These are phyloP conservation scores for Microbotryum scabiosae DNA, from an alignment of 1,284 basidiomycete genomes.

Conservation along the genomic window DNA sequence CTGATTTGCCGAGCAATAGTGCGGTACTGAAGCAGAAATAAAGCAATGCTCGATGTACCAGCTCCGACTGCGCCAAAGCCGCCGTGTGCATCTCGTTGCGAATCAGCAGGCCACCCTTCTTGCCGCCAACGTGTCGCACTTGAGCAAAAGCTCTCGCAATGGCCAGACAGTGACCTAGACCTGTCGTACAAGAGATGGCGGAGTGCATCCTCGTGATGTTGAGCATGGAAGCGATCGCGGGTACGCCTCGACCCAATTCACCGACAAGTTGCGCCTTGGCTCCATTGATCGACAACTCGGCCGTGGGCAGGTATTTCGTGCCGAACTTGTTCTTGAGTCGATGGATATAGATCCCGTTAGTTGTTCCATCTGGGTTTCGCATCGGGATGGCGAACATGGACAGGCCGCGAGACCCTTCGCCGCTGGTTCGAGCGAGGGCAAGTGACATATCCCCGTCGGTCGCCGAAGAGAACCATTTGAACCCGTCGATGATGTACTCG, in stretches of 20 bases:
- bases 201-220: conserved; percentile 69
- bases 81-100: conserved; percentile 47
- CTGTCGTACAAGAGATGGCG: conserved; percentile 52
- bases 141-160: conserved; percentile 56
- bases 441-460: conserved; percentile 65
- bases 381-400: conserved; percentile 65
- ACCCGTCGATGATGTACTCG: conserved; percentile 54
- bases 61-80: conserved; percentile 52
- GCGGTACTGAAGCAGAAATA: conserved; percentile 54
- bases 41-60: conserved; percentile 58
- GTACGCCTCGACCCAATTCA: conserved; percentile 55
- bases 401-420: conserved; percentile 53
- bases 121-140: conserved; percentile 51
- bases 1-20: conserved; percentile 54
- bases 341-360: conserved; percentile 63
- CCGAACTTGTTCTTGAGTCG: conserved; percentile 72
- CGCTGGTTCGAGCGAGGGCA: conserved; percentile 60
- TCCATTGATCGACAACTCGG: conserved; percentile 58
- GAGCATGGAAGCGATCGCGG: conserved; percentile 59
- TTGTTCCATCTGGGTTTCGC: conserved; percentile 32
- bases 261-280: conserved; percentile 61
- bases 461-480: conserved; percentile 75
- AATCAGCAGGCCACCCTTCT: conserved; percentile 42
- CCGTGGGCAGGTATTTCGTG: conserved; percentile 62
- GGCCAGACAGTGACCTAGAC: conserved; percentile 55